Conservation (phyloP, 768 basidiomycete species). For the Pleurotus djamor region DNA sequence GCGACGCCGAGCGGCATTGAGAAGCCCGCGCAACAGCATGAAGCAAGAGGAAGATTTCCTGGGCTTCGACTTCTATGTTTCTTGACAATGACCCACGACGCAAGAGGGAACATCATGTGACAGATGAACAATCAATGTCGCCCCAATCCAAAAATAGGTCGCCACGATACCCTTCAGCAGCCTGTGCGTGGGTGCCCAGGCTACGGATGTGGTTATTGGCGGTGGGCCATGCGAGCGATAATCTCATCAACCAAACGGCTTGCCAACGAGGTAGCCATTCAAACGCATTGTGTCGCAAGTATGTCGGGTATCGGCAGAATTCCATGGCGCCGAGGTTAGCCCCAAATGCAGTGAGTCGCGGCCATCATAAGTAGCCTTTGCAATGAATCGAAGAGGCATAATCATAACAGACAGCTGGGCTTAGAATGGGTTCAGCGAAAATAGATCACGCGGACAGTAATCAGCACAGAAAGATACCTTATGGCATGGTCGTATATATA, state of each 20-base stretch:
- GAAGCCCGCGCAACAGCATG: slow-evolving; percentile 3
- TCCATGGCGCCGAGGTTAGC: background rate
- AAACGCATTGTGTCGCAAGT: background rate
- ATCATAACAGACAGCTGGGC: background rate
- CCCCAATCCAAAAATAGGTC: background rate
- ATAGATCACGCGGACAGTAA: background rate
- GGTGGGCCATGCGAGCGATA: background rate
- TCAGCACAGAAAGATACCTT: background rate
- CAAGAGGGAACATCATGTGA: slow-evolving; percentile 4
- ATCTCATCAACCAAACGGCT: background rate
- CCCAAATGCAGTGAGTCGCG: background rate
- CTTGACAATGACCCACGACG: background rate
- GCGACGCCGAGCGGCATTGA: background rate
- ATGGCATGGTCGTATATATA: background rate
- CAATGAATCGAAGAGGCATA: background rate
- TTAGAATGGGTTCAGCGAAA: background rate
- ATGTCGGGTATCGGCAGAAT: slow-evolving; percentile 3
- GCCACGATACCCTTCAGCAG: background rate
- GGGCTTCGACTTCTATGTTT: slow-evolving; percentile 4
- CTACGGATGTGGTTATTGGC: background rate
- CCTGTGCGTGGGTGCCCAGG: background rate
- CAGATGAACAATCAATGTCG: background rate
- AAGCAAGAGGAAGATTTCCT: background rate
- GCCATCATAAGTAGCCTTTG: background rate
- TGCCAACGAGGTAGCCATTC: background rate